Percentiles rank a stretch among this genome's conserved stretches.
Conservation (phyloP, 2,329 filamentous ascomycete species). For the Herpotrichia juniperi region DNA sequence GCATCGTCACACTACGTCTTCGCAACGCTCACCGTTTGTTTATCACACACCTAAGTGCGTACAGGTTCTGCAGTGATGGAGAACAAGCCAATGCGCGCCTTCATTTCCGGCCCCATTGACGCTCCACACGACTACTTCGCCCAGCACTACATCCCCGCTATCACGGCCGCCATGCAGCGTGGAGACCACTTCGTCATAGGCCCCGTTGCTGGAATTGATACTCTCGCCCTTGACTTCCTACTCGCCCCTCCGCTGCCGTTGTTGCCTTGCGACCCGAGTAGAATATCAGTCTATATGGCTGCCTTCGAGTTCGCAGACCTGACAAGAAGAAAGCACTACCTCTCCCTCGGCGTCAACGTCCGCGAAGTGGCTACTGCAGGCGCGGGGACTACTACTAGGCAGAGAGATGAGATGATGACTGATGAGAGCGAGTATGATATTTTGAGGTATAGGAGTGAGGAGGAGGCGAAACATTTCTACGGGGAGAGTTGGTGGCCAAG, state of each 20-base stretch:
- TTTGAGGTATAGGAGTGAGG: slow-evolving; percentile 32
- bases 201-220: slow-evolving; percentile 28
- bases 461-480: slow-evolving; percentile 34
- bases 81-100: no score
- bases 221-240: slow-evolving; percentile 35
- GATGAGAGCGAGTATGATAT: slow-evolving; percentile 42
- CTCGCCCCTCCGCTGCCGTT: slow-evolving; percentile 12
- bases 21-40: no score
- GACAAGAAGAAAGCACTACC: slow-evolving; percentile 2
- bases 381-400: slow-evolving; percentile 24
- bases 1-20: no score
- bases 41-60: no score
- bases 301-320: slow-evolving; percentile 11
- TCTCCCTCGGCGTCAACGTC: slow-evolving; percentile 20
- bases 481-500: slow-evolving; percentile 28
- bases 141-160: slow-evolving; percentile 32
- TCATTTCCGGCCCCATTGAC: slow-evolving; percentile 44
- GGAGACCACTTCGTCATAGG: slow-evolving; percentile 33
- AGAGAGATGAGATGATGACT: slow-evolving; percentile 43
- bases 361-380: slow-evolving; percentile 17
- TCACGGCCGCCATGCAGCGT: slow-evolving; percentile 39
- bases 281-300: slow-evolving; percentile 21
- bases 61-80: no score
- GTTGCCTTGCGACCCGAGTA: not conserved
- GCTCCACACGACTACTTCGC: slow-evolving; percentile 31